Base-by-base conservation (phyloP, 163 green algal genomes). In the Prototheca wickerhamii region DNA sequence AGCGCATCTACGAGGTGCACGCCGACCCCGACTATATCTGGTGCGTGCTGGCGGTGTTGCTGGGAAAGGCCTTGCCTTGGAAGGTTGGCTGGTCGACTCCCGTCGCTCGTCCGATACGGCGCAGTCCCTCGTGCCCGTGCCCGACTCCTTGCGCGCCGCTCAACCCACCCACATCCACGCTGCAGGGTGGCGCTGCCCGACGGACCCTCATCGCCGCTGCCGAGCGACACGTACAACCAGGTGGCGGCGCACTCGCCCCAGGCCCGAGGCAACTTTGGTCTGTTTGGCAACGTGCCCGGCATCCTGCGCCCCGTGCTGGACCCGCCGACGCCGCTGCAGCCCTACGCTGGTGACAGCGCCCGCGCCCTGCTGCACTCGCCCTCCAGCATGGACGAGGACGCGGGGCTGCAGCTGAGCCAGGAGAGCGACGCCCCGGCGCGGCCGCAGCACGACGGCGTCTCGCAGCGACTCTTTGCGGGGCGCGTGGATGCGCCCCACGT, bases 221-320 rank as follows among this genome's bases (percentile, higher is more conserved):
- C 71, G 33, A 70, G 57, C 32, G 71, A 78, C 50, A 5, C 17
- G 3, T 78, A 78, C 61, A 78, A 78, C 61, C 58, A 71, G 8
- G 43, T 56, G 32, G 33, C 58, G 7, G n/a, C 29, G 10, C 26
- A 46, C 44, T 17, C 12, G 34, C 64, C 49, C 4, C 50, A 29
- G 1, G 21, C 7, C 28, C 56, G 50, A 5, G 23, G 26, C 26
- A 66, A 60, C 20, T 68, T 64, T 37, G 71, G 71, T 32, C 54
- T 78, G n/a, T 67, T 70, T 52, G 57, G 55, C 30, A 35, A 8
- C 52, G 28, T 29, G 17, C 29, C 15, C 6, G 53, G 29, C 15
- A 35, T 60, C 6, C 23, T 25, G 5, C 30, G 30, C 17, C 30
- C 30, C 10, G 6, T 25, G 10, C 30, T 60, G 30, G 53, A 12